Conservation (phyloP, 2,329 filamentous ascomycete genomes). For the Colletotrichum agaves region DNA sequence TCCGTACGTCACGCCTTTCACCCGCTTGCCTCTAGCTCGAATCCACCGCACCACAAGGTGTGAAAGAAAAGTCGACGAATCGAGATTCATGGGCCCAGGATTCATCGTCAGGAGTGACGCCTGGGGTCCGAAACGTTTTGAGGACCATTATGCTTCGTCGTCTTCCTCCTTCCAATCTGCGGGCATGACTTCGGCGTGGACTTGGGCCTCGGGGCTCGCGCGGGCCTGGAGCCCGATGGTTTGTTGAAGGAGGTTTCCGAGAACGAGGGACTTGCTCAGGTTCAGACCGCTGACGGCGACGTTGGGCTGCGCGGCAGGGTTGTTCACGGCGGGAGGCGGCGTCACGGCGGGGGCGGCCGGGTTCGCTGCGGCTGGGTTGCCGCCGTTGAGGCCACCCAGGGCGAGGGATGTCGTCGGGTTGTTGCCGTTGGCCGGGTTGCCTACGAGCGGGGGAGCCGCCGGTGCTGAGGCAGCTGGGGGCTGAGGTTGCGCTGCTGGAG, state of each 20-base stretch:
- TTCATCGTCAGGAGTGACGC: not conserved
- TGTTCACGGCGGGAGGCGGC: slow-evolving; percentile 38
- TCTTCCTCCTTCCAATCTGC: not conserved
- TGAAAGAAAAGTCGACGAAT: not conserved
- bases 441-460: slow-evolving; percentile 21
- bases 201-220: slow-evolving; percentile 21
- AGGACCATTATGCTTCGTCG: not conserved
- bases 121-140: not conserved
- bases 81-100: too few relatives aligned
- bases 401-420: slow-evolving; percentile 38
- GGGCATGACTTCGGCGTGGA: slow-evolving; percentile 3
- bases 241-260: slow-evolving; percentile 53
- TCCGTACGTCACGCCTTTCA: not conserved
- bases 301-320: slow-evolving; percentile 34
- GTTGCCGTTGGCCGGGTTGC: slow-evolving; percentile 34
- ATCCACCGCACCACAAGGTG: not conserved
- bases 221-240: slow-evolving; percentile 35
- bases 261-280: slow-evolving; percentile 55
- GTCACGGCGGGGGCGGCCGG: slow-evolving; percentile 37
- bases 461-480: slow-evolving; percentile 15
- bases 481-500: not conserved
- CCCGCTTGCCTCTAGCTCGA: not conserved
- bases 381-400: slow-evolving; percentile 40
- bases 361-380: slow-evolving; percentile 7
- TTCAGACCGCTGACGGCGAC: slow-evolving; percentile 52